A percentile compares a stretch with the other conserved stretches of the same genome.
These are phyloP conservation scores for Aspergillus fumigatus DNA, from an alignment of 2,329 filamentous ascomycete species.

Conservation along the genomic window DNA sequence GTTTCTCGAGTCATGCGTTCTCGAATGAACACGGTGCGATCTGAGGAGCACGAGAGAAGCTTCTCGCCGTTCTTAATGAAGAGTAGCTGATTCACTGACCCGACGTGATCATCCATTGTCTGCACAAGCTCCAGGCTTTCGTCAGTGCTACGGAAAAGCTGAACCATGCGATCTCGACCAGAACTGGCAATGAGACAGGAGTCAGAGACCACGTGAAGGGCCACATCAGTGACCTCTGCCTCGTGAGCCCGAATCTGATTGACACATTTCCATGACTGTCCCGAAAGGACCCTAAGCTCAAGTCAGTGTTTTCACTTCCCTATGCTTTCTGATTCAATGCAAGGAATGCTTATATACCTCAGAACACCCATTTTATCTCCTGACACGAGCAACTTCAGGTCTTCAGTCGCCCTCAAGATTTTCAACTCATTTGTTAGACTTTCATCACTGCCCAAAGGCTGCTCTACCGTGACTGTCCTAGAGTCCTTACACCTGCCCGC, in stretches of 20 bases:
- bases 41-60: constrained; percentile 80
- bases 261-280: constrained; percentile 55
- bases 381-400: constrained; percentile 66
- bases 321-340: background rate
- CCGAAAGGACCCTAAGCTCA: constrained; percentile 25
- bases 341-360: constrained; percentile 35
- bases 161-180: constrained; percentile 84
- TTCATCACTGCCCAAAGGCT: constrained; percentile 42
- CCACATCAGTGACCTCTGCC: constrained; percentile 77
- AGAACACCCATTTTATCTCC: constrained; percentile 86
- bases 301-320: constrained; percentile 12
- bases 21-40: constrained; percentile 79
- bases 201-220: constrained; percentile 60
- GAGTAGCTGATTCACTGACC: constrained; percentile 73
- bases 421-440: constrained; percentile 54
- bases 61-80: constrained; percentile 67
- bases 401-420: constrained; percentile 54
- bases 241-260: constrained; percentile 81
- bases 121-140: constrained; percentile 73
- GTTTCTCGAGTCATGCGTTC: constrained; percentile 67
- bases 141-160: constrained; percentile 67
- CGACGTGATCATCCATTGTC: constrained; percentile 86
- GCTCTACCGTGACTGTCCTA: constrained; percentile 66
- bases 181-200: constrained; percentile 71
- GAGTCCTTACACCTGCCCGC: constrained; percentile 65